A percentile compares a stretch with the other conserved stretches of the same genome.
These are phyloP conservation scores for Xylaria bambusicola DNA, from an alignment of 495 filamentous ascomycete genomes.

Conservation along the genomic window DNA sequence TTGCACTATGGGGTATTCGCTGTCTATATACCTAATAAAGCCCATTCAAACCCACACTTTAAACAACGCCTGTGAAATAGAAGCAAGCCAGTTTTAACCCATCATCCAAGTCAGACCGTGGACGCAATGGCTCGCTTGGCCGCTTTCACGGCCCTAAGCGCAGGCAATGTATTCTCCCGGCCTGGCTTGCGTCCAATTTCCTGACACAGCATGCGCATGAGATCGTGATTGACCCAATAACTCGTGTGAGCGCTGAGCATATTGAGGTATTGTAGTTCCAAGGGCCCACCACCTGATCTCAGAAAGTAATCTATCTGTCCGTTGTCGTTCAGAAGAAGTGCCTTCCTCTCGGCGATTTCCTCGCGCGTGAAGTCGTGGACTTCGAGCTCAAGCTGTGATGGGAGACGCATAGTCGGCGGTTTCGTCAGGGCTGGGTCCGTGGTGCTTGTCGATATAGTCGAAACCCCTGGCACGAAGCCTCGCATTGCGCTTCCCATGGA, in stretches of 20 bases:
- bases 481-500: constrained; percentile 67
- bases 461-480: constrained; percentile 43
- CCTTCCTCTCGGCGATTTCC: constrained; percentile 87
- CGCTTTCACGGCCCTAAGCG: constrained; percentile 76
- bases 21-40: constrained; percentile 21
- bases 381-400: constrained; percentile 90
- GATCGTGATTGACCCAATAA: constrained; percentile 86
- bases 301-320: constrained; percentile 92
- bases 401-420: constrained; percentile 62
- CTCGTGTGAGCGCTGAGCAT: constrained; percentile 97
- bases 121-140: constrained; percentile 33
- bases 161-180: constrained; percentile 62
- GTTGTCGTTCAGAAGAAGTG: constrained; percentile 88
- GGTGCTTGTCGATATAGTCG: constrained; percentile 22
- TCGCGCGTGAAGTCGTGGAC: constrained; percentile 93
- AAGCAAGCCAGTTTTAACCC: too few relatives aligned
- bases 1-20: constrained; percentile 24
- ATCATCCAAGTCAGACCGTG: too few relatives aligned
- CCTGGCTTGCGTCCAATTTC: constrained; percentile 81
- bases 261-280: constrained; percentile 94
- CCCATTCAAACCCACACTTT: neutral
- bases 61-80: neutral
- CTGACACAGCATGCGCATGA: constrained; percentile 81
- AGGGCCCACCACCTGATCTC: constrained; percentile 72
- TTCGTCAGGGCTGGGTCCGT: constrained; percentile 26